Evolutionary conservation across 169 alveolate genomes (phyloP).

Genomic region (Amoebophrya sp.): DNA sequence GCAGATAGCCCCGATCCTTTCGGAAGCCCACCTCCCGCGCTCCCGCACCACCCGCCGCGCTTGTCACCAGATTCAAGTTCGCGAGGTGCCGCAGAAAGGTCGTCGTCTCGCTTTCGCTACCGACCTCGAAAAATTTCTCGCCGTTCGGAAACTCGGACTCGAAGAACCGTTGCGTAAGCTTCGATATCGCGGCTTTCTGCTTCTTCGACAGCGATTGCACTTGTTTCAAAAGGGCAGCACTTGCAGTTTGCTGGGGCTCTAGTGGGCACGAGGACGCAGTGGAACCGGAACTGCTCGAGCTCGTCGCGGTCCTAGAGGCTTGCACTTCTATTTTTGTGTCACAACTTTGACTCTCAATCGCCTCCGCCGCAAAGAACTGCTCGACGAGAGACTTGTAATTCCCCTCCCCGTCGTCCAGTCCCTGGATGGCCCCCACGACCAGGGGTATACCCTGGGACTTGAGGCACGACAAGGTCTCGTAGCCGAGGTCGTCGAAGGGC

Average conservation of each 20-base stretch:
- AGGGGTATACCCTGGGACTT: constrained; percentile 33
- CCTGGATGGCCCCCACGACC: constrained; percentile 20
- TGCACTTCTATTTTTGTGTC: not conserved
- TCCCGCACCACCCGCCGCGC: too few relatives aligned
- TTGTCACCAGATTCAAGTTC: not conserved
- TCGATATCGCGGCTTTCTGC: not conserved
- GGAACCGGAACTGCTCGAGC: constrained; percentile 24
- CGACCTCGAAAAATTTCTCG: not conserved
- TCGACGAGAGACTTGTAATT: too few relatives aligned
- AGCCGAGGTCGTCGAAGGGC: constrained; percentile 30
- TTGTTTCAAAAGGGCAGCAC: not conserved
- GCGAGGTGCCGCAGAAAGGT: not conserved
- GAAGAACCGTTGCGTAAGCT: not conserved
- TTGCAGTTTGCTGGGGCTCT: constrained; percentile 14
- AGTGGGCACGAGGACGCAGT: constrained; percentile 28
- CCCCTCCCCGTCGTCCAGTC: too few relatives aligned
- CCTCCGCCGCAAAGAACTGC: too few relatives aligned
- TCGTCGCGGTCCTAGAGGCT: not conserved
- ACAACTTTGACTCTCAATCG: too few relatives aligned
- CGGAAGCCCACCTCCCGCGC: not conserved
- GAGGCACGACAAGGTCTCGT: constrained; percentile 26
- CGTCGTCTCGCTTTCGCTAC: not conserved
- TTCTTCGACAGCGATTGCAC: not conserved
- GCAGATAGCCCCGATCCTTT: not conserved
- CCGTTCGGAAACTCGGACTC: not conserved